Base-by-base conservation (phyloP, 352 stramenopile genomes). In the Phytophthora nicotianae region DNA sequence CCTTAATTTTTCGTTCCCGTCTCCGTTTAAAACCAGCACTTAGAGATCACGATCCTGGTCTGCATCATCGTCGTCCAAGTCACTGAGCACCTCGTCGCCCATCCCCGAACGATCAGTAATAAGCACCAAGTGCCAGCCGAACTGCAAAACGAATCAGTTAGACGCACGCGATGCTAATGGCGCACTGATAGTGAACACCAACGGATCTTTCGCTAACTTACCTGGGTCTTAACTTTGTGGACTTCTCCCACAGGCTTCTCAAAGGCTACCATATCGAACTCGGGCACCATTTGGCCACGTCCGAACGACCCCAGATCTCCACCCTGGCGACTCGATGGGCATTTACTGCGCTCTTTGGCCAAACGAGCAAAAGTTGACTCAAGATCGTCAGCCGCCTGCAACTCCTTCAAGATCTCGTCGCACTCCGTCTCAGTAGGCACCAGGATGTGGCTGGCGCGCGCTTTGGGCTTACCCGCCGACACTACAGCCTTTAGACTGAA, bases 91-190 rank as follows among this genome's bases (percentile, higher is more conserved):
- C 27, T 74, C 60, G 5, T 77, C 57, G 4, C 60, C 68, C 50
- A 87, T 78, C 29, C 79, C 82, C 54, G 69, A 70, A 65, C 84
- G 82, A 59, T 88, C 72, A 27, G 74, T 90, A 40, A 76, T 84
- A 56, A 89, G 69, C 69, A 92, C 81, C 51, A 92, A 77, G 74
- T 92, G 81, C 84, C 85, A 93, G 42, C 82, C 85, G 75, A 93
- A 93, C 81, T 91, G 47, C 32, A 58, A 41, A 4, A 38, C 19
- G 38, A 24, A 58, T 24, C 13, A 37, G 24, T 7, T 32, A 23
- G 10, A n/a, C n/a, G n/a, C n/a, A n/a, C n/a, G n/a, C n/a, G n/a
- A n/a, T n/a, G n/a, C n/a, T n/a, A n/a, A n/a, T n/a, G n/a, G n/a
- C n/a, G n/a, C n/a, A n/a, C n/a, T n/a, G n/a, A n/a, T n/a, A n/a